Percentiles rank a stretch among this genome's conserved stretches.
These are phyloP conservation scores for Beauveria australis DNA, from an alignment of 2,329 filamentous ascomycete species.

Conservation along the genomic window DNA sequence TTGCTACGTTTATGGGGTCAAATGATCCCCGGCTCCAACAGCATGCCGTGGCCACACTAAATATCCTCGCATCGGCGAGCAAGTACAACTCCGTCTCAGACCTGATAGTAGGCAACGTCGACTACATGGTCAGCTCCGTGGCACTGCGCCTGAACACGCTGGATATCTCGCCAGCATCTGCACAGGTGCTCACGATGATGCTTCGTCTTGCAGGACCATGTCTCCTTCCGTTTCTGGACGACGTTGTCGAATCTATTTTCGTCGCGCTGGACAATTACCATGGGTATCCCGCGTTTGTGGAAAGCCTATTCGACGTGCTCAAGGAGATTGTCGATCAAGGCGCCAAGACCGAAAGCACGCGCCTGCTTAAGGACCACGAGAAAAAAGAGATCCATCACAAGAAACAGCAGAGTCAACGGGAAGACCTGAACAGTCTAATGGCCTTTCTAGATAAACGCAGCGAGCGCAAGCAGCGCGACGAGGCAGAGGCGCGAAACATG, in stretches of 20 bases:
- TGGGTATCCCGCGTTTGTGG: slow-evolving; percentile 79
- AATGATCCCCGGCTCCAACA: slow-evolving; percentile 57
- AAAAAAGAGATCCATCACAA: slow-evolving; percentile 31
- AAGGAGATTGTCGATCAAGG: slow-evolving; percentile 79
- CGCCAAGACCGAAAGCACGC: slow-evolving; percentile 45
- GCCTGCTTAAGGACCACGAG: slow-evolving; percentile 34
- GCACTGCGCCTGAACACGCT: slow-evolving; percentile 84
- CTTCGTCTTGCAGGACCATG: slow-evolving; percentile 74
- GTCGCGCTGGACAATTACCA: slow-evolving; percentile 91
- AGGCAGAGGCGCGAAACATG: slow-evolving; percentile 27
- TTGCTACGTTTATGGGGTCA: slow-evolving; percentile 82
- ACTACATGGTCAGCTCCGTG: slow-evolving; percentile 93
- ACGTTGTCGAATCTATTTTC: slow-evolving; percentile 85
- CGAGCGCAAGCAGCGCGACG: slow-evolving; percentile 25
- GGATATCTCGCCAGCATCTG: slow-evolving; percentile 83
- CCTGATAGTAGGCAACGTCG: slow-evolving; percentile 81
- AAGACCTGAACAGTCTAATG: slow-evolving; percentile 37
- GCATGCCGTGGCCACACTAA: slow-evolving; percentile 77
- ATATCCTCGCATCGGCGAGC: slow-evolving; percentile 68
- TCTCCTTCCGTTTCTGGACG: slow-evolving; percentile 81
- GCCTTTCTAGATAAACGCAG: slow-evolving; percentile 55
- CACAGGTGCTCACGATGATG: slow-evolving; percentile 91
- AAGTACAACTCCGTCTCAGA: slow-evolving; percentile 66
- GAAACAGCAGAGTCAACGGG: slow-evolving; percentile 26
- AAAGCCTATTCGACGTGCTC: slow-evolving; percentile 75